phyloP scores from a whole-genome alignment of 768 basidiomycete species.

The Lentinus tigrinus region DNA sequence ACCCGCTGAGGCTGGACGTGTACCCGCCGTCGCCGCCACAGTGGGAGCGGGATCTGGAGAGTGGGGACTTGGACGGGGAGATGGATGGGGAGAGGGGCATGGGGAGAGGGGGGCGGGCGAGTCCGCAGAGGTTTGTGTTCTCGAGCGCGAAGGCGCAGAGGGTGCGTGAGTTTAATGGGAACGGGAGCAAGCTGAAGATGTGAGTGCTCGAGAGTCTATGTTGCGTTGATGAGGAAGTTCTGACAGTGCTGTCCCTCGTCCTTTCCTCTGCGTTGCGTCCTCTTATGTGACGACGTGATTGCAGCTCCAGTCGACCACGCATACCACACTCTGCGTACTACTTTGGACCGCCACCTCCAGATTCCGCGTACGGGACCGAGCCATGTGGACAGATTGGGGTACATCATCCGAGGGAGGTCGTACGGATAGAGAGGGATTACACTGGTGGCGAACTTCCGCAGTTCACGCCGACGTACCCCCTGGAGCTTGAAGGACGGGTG shows the following conservation, averaged over 20 bases:
- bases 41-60: slow-evolving; percentile 58
- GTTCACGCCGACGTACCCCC: slow-evolving; percentile 84
- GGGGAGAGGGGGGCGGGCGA: slow-evolving; percentile 2
- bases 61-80: slow-evolving; percentile 23
- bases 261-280: not conserved
- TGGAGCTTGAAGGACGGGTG: slow-evolving; percentile 93
- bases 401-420: slow-evolving; percentile 88
- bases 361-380: slow-evolving; percentile 75
- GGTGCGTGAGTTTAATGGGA: slow-evolving; percentile 14
- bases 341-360: slow-evolving; percentile 75
- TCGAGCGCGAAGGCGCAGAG: slow-evolving; percentile 12
- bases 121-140: slow-evolving; percentile 16
- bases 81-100: not conserved
- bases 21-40: slow-evolving; percentile 56
- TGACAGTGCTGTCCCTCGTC: not conserved
- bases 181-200: slow-evolving; percentile 9
- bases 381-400: slow-evolving; percentile 85
- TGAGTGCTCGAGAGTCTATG: slow-evolving; percentile 5
- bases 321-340: slow-evolving; percentile 84
- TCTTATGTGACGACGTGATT: not conserved
- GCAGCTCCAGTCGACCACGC: slow-evolving; percentile 32
- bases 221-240: not conserved
- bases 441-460: slow-evolving; percentile 86
- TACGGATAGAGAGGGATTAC: slow-evolving; percentile 93
- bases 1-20: slow-evolving; percentile 47